Percentiles rank a stretch among this genome's conserved stretches.
phyloP scores from a whole-genome alignment of 2,329 filamentous ascomycete genomes.

The Colletotrichum cereale region DNA sequence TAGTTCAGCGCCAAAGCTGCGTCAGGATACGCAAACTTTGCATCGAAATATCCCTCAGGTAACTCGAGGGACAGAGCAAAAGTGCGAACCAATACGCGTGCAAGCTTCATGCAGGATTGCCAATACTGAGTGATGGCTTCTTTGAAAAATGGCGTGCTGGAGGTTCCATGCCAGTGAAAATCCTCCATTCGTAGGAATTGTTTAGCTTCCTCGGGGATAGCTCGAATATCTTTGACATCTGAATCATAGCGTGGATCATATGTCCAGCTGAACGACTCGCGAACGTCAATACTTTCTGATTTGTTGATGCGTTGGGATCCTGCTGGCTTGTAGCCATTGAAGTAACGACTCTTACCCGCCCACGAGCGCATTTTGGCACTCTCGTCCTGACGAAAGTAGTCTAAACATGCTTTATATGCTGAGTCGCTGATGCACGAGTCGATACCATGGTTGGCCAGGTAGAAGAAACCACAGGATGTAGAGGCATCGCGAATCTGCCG shows the following conservation, averaged over 20 bases:
- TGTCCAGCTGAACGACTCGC: slow-evolving; percentile 64
- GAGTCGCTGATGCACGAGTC: slow-evolving; percentile 46
- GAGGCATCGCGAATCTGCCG: slow-evolving; percentile 58
- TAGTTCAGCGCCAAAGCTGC: slow-evolving; percentile 57
- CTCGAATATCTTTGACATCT: slow-evolving; percentile 52
- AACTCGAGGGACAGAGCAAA: slow-evolving; percentile 69
- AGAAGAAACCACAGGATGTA: slow-evolving; percentile 67
- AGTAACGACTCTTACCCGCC: slow-evolving; percentile 54
- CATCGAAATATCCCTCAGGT: slow-evolving; percentile 67
- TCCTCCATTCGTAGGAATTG: slow-evolving; percentile 60
- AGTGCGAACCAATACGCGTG: slow-evolving; percentile 62
- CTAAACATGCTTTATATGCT: slow-evolving; percentile 51
- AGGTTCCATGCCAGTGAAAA: slow-evolving; percentile 65
- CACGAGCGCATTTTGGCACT: slow-evolving; percentile 56
- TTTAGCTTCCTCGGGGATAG: slow-evolving; percentile 58
- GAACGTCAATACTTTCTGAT: slow-evolving; percentile 61
- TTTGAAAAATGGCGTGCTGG: slow-evolving; percentile 62
- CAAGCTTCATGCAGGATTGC: slow-evolving; percentile 60
- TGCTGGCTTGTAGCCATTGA: slow-evolving; percentile 61
- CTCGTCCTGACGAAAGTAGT: slow-evolving; percentile 62
- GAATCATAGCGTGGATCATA: slow-evolving; percentile 68
- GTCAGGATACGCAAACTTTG: slow-evolving; percentile 64
- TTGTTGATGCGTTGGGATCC: slow-evolving; percentile 61
- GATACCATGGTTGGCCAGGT: slow-evolving; percentile 65
- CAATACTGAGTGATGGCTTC: slow-evolving; percentile 61